Base-by-base conservation (phyloP, 345 rosid genomes). In the Salix purpurea region DNA sequence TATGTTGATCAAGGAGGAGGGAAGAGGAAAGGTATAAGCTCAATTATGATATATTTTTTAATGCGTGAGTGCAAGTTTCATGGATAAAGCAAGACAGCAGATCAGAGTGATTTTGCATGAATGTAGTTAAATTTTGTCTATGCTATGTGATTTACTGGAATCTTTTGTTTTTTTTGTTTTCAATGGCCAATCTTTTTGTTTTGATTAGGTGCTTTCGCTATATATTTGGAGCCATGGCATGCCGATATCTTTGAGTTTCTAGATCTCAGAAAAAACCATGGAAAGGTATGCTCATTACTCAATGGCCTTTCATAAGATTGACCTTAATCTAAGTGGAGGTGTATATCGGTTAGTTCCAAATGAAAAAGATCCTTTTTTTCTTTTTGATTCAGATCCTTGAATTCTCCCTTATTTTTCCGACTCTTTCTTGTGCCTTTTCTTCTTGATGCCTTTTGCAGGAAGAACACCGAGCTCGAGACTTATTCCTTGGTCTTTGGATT, bases 1-100 rank as follows among this genome's bases (percentile, higher is more conserved):
- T 90, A 91, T 72, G 96, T 89, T 79, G 94, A 91, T 73, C 94
- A 90, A 85, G 97, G 92, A 18, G 96, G 94, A 13, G 94, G 97
- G 72, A 91, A 90, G 86, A 87, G 94, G 69, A 91, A 90, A 80
- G 92, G 97, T 90, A 83, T 4, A 48, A 40, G 80, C 34, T 71
- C 58, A 9, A 32, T 24, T 48, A 4, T 77, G 26, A 12, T 19
- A 23, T 7, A 18, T 40, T 68, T 37, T 58, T 50, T 70, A 13
- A 28, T 67, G 23, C 37, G 26, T 15, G 10, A 26, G 69, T 14
- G 40, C n/a, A 10, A 54, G 32, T 52, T 16, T 52, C 15, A 21
- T 21, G 61, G 61, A 56, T 56, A 56, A 21, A 56, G 9, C 8
- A 56, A 21, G 24, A 56, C 61, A 21, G 3, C 26, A 40, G 10